phyloP scores from a whole-genome alignment of 352 stramenopile species.

The Phytophthora rubi region DNA sequence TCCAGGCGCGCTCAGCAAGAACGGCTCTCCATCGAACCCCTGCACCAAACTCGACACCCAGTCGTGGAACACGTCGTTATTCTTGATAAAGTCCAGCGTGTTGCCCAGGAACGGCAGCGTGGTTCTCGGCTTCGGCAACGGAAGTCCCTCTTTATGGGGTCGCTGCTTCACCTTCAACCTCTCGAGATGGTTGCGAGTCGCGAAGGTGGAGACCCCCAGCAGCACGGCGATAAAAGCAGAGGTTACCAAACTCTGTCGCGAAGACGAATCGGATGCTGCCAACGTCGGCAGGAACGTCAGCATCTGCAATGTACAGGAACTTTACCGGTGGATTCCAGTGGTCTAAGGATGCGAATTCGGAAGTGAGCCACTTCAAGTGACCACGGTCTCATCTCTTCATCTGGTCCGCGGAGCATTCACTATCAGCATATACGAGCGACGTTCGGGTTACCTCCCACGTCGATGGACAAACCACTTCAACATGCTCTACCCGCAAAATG shows the following conservation, averaged over 20 bases:
- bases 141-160: background rate
- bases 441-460: no score
- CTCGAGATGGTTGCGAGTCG: background rate
- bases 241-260: background rate
- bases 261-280: background rate
- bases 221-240: background rate
- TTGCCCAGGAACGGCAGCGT: slow-evolving; percentile 36
- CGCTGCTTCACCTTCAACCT: background rate
- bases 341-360: background rate
- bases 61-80: slow-evolving; percentile 34
- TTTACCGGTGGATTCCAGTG: background rate
- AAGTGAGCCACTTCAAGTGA: background rate
- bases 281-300: background rate
- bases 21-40: slow-evolving; percentile 16
- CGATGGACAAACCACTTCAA: no score
- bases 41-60: slow-evolving; percentile 21
- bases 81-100: slow-evolving; percentile 35
- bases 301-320: background rate
- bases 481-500: no score
- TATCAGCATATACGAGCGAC: no score
- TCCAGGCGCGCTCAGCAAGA: slow-evolving; percentile 26
- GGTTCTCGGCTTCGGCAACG: slow-evolving; percentile 21
- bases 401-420: background rate
- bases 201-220: background rate
- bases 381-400: background rate